phyloP scores from a whole-genome alignment of 2,329 filamentous ascomycete genomes.

The Verticillium dahliae region DNA sequence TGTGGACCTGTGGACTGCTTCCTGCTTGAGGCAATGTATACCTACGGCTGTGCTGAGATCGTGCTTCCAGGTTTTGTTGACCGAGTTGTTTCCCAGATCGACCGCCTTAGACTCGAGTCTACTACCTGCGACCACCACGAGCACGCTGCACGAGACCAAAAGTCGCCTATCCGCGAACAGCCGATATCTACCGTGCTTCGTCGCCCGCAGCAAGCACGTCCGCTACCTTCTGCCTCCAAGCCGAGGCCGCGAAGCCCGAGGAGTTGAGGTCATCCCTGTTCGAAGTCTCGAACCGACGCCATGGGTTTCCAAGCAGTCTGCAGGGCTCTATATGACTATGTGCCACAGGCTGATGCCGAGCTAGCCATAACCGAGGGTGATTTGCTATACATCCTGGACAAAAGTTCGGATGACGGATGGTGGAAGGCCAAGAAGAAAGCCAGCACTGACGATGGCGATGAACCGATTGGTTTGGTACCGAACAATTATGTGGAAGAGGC shows the following conservation, averaged over 20 bases:
- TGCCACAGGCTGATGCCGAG: slow-evolving; percentile 79
- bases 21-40: too few species aligned
- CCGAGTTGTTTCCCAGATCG: too few species aligned
- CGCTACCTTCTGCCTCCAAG: not conserved
- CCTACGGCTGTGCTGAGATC: too few species aligned
- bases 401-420: slow-evolving; percentile 74
- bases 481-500: slow-evolving; percentile 96
- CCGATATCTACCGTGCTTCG: not conserved
- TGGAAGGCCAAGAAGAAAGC: slow-evolving; percentile 96
- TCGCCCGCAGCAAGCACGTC: not conserved
- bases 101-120: not conserved
- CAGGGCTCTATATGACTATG: slow-evolving; percentile 88
- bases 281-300: slow-evolving; percentile 1
- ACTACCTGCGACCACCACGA: not conserved
- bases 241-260: not conserved
- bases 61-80: too few species aligned
- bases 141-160: too few species aligned
- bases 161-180: too few species aligned
- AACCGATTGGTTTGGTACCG: slow-evolving; percentile 83
- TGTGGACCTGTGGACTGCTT: too few species aligned
- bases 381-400: slow-evolving; percentile 81
- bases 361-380: slow-evolving; percentile 80
- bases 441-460: slow-evolving; percentile 75
- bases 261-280: not conserved
- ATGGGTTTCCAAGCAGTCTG: slow-evolving; percentile 95